Base-by-base conservation (phyloP, 345 rosid genomes). In the Physaria fendleri region DNA sequence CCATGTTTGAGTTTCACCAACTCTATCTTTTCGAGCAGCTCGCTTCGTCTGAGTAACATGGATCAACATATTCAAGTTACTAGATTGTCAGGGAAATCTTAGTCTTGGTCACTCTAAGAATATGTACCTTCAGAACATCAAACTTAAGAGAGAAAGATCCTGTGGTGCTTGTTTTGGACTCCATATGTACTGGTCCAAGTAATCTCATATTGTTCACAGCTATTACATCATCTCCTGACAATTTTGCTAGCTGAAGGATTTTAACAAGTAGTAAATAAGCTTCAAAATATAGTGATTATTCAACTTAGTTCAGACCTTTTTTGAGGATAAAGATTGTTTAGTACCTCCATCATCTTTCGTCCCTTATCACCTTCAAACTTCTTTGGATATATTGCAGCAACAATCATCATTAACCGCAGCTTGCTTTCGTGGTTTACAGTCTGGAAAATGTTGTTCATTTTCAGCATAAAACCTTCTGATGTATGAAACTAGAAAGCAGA, bases 361-460 rank as follows among this genome's bases (percentile, higher is more conserved):
- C 92, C 99, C 77, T 83, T 82, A 68, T 89, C 95, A 62, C 96
- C 85, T 46, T 87, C 90, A 67, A 89, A 83, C 79, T 89, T 93
- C 75, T 89, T 95, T 2, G 99, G 96, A 75, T 83, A 82, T 24
- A 93, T 71, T 59, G 90, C 82, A 15, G 96, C 90, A 73, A 87
- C 81, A 62, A 93, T 81, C 99, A 93, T 89, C 81, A 93, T 76
- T 59, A 93, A 72, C 41, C 99, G 87, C 74, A 93, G 74, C 83
- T 93, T 93, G 77, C 84, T 82, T 83, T 93, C 99, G 34, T 77
- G 87, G 65, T 72, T 79, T 66, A 79, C 79, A 64, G 74, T 85
- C 99, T 93, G 88, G 81, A n/a, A 83, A 46, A 70, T 59, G 43
- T 23, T 2, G 2, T 4, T 20, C 30, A 24, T 17, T 17, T 41